Evolutionary conservation across 768 basidiomycete genomes (phyloP), one percentile per base, ranked within the genome.

Genomic region (Hygrophorus pudorinus): DNA sequence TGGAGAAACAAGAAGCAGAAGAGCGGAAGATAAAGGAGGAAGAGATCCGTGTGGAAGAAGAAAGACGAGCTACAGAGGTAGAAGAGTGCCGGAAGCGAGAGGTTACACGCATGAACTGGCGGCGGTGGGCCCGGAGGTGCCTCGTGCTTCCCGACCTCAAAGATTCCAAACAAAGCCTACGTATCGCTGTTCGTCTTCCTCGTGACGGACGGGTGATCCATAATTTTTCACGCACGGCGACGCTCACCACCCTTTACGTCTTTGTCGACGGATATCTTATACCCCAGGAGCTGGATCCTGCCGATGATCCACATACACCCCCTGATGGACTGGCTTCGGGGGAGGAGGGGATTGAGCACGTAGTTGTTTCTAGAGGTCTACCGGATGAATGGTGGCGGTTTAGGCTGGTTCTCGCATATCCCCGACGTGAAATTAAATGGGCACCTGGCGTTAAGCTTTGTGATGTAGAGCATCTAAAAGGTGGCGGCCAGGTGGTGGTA

Each of bases 381-480:
- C 42, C 6, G 38, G 47, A 29, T 8, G 63, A 62, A 20, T 87
- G 80, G 71, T 90, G 84, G 79, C 78, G 76, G 6, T 92, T 93
- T 67, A 70, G 66, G 48, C 64, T 93, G 21, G 65, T 65, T 2
- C 71, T 73, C 2, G 72, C 85, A 8, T 92, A 86, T 53, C 90
- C 90, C 3, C 65, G 83, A 42, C 64, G 63, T 34, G 77, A 78
- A 59, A 71, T 85, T 42, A 66, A 66, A 10, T 86, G 80, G 71
- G 45, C 51, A 34, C 30, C 58, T 0, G 60, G 57, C 18, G 48
- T 54, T 16, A 64, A 53, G 33, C 62, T 86, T 5, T 62, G 56
- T 5, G 68, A 70, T 1, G 57, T 80, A 1, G 68, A 70, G 11
- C 67, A 60, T 12, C 58, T 85, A 39, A 71, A 65, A 48, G 76